These are phyloP conservation scores for Penicillium oxalicum DNA, from an alignment of 2,329 filamentous ascomycete species.

Conservation along the genomic window DNA sequence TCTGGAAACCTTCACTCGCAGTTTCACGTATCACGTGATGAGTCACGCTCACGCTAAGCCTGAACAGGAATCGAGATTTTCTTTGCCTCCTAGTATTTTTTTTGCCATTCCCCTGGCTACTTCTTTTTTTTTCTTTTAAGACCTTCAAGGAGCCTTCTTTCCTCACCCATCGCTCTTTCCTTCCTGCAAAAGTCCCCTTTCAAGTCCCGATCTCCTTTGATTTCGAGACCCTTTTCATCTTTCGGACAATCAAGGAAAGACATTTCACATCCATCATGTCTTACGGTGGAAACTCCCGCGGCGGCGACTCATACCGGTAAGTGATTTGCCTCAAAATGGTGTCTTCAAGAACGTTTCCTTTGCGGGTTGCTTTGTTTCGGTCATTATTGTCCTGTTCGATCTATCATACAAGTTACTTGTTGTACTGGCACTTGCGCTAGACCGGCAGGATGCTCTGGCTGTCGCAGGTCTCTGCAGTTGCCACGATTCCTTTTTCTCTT, in stretches of 20 bases:
- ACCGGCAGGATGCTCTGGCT: too few relatives aligned
- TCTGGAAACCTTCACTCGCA: background rate
- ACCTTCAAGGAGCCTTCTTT: slow-evolving; percentile 17
- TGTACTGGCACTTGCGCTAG: too few relatives aligned
- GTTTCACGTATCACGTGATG: background rate
- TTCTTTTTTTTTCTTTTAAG: slow-evolving; percentile 18
- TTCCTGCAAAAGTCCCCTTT: background rate
- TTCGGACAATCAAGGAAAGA: slow-evolving; percentile 11
- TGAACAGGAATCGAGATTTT: slow-evolving; percentile 17
- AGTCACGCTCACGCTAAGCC: slow-evolving; percentile 17
- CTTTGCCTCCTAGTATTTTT: slow-evolving; percentile 15
- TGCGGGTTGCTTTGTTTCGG: too few relatives aligned
- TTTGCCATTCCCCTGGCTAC: slow-evolving; percentile 17
- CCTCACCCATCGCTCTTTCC: slow-evolving; percentile 2
- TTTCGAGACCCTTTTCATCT: background rate
- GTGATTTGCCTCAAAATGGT: slow-evolving; percentile 4
- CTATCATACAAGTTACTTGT: too few relatives aligned
- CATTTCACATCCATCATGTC: slow-evolving; percentile 53
- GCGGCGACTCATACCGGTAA: slow-evolving; percentile 51
- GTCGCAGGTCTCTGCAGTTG: too few relatives aligned
- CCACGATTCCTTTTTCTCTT: too few relatives aligned
- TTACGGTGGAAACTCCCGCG: slow-evolving; percentile 54
- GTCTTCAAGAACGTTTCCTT: too few relatives aligned
- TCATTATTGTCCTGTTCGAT: too few relatives aligned
- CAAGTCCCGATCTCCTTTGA: background rate